A percentile compares a stretch with the other conserved stretches of the same genome.
phyloP scores from a whole-genome alignment of 176 grass and related monocot species.

The Ensete glaucum region DNA sequence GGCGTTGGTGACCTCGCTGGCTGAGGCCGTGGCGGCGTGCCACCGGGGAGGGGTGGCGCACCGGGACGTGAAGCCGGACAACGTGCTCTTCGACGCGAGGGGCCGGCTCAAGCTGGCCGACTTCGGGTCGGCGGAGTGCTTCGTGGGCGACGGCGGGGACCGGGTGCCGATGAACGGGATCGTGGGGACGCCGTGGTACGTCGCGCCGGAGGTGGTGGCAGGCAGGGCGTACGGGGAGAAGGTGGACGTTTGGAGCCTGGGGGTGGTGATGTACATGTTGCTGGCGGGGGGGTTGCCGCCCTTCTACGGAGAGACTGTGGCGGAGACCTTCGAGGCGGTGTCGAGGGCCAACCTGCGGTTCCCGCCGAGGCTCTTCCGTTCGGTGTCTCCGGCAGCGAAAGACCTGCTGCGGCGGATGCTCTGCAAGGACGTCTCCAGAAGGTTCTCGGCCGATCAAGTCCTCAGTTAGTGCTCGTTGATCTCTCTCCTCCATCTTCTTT shows the following conservation, averaged over 20 bases:
- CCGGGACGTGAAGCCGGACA: conserved; percentile 85
- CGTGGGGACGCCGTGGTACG: conserved; percentile 69
- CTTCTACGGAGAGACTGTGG: conserved; percentile 47
- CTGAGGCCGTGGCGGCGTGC: conserved; percentile 32
- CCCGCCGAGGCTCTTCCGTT: conserved; percentile 40
- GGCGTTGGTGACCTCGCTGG: conserved; percentile 17
- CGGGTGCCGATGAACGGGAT: conserved; percentile 39
- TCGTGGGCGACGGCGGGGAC: conserved; percentile 27
- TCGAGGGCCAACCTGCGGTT: conserved; percentile 49
- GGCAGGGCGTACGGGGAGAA: conserved; percentile 54
- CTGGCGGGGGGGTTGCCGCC: conserved; percentile 51
- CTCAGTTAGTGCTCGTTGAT: conserved; percentile 23
- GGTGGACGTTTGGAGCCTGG: conserved; percentile 88
- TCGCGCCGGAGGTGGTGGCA: conserved; percentile 65
- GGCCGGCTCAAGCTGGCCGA: conserved; percentile 54
- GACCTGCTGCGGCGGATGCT: conserved; percentile 74
- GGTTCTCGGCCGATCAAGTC: conserved; percentile 69
- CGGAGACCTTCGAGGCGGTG: conserved; percentile 53
- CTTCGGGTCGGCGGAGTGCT: conserved; percentile 72
- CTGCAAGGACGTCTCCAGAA: conserved; percentile 51
- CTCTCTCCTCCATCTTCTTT: neutral
- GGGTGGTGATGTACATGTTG: conserved; percentile 70
- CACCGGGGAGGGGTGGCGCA: conserved; percentile 71
- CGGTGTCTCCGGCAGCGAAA: conserved; percentile 64
- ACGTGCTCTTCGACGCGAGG: conserved; percentile 45